Conservation (phyloP, 169 alveolate species). For the Cytauxzoon felis region DNA sequence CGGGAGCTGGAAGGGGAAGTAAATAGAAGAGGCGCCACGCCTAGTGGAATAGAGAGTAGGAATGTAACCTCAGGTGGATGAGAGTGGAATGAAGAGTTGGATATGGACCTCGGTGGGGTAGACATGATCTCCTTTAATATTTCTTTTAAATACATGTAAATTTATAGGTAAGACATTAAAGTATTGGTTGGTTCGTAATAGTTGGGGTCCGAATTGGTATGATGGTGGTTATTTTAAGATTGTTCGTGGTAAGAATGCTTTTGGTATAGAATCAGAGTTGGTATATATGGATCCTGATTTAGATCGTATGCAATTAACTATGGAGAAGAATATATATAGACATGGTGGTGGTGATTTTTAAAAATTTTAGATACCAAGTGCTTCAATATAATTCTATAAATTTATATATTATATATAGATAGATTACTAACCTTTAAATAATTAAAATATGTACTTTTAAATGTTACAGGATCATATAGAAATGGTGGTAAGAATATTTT, state of each 20-base stretch:
- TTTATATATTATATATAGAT: neutral
- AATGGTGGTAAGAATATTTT: conserved; percentile 52
- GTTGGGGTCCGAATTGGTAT: conserved; percentile 79
- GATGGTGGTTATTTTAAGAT: conserved; percentile 71
- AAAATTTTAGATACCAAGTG: conserved; percentile 40
- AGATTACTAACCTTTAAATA: conserved; percentile 29
- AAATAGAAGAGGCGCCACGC: too few relatives aligned
- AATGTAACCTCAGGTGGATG: too few relatives aligned
- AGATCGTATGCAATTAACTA: conserved; percentile 3
- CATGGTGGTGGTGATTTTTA: neutral
- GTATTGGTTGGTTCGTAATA: conserved; percentile 23
- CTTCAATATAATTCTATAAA: conserved; percentile 46
- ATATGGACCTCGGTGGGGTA: too few relatives aligned
- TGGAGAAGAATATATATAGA: neutral
- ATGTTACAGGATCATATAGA: conserved; percentile 59
- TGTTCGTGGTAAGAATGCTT: conserved; percentile 71
- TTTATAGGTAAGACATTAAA: neutral
- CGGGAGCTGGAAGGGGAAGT: too few relatives aligned
- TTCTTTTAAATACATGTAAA: neutral
- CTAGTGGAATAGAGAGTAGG: too few relatives aligned
- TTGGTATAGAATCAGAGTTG: conserved; percentile 83
- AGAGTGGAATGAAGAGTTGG: too few relatives aligned
- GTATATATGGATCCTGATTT: conserved; percentile 82
- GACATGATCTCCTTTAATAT: neutral
- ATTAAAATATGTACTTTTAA: conserved; percentile 22